These are phyloP conservation scores for Blastobotrys indianensis DNA, from an alignment of 1,139 yeast genomes.

Conservation along the genomic window DNA sequence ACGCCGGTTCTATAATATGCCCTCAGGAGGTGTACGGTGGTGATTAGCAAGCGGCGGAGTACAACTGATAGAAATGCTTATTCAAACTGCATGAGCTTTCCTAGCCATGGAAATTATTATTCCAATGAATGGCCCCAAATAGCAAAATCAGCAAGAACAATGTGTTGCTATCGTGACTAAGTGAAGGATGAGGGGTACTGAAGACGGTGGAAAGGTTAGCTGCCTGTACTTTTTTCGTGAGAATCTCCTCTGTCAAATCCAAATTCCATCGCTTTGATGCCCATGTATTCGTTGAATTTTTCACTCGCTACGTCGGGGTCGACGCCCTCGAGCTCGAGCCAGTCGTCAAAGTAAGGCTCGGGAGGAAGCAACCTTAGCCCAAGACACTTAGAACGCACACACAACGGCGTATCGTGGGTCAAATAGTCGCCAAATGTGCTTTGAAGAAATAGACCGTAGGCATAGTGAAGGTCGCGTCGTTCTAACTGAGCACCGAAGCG, in stretches of 20 bases:
- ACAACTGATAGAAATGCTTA: no score
- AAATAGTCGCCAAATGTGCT: conserved; percentile 13
- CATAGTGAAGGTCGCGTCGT: conserved; percentile 10
- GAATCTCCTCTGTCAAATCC: conserved; percentile 3
- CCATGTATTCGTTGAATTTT: conserved; percentile 15
- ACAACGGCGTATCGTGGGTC: conserved; percentile 5
- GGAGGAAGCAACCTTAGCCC: conserved; percentile 11
- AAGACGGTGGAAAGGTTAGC: no score
- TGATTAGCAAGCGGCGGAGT: no score
- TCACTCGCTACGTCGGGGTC: conserved; percentile 15
- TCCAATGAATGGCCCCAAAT: no score
- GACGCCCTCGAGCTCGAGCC: conserved; percentile 13
- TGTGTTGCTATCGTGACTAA: no score
- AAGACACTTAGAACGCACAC: conserved; percentile 13
- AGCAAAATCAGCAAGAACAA: no score
- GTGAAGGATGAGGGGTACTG: no score
- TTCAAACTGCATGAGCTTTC: no score
- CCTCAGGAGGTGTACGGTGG: no score
- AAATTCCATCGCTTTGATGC: conserved; percentile 11
- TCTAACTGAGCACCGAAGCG: conserved; percentile 6
- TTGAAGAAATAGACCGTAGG: conserved; percentile 14
- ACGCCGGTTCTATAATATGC: no score
- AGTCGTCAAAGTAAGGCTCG: conserved; percentile 11
- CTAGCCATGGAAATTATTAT: no score
- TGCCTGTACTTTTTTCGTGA: no score